Evolutionary conservation across 176 grass and related monocot species (phyloP).

Genomic region (Eleusine indica): DNA sequence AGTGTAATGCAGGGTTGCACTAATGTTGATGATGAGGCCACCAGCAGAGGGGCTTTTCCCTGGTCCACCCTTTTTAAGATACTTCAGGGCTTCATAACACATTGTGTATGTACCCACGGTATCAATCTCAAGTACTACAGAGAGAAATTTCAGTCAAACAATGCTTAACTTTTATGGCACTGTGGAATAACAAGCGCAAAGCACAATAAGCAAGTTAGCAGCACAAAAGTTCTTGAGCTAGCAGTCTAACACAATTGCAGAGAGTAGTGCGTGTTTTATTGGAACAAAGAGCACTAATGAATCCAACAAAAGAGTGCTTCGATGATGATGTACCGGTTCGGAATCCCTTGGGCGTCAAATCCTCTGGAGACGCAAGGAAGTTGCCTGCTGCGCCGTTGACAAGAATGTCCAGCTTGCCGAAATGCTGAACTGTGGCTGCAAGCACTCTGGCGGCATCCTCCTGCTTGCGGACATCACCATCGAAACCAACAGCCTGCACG

Average conservation of each 20-base stretch:
- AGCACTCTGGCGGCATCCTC: slow-evolving; percentile 82
- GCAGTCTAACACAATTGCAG: slow-evolving; percentile 14
- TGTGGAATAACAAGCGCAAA: not conserved
- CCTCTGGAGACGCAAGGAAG: slow-evolving; percentile 92
- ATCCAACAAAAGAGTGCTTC: not conserved
- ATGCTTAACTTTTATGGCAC: slow-evolving; percentile 5
- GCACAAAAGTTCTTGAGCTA: not conserved
- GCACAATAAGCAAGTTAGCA: not conserved
- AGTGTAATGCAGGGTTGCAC: slow-evolving; percentile 89
- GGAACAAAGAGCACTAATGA: not conserved
- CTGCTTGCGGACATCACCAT: slow-evolving; percentile 87
- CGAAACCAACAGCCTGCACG: slow-evolving; percentile 77
- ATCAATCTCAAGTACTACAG: slow-evolving; percentile 93
- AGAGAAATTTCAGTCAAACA: slow-evolving; percentile 12
- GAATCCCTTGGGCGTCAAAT: slow-evolving; percentile 91
- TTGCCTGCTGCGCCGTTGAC: slow-evolving; percentile 92
- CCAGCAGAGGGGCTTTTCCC: slow-evolving; percentile 64
- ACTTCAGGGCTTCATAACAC: slow-evolving; percentile 86
- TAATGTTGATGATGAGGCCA: slow-evolving; percentile 93
- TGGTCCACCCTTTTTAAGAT: slow-evolving; percentile 76
- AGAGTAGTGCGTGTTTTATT: not conserved
- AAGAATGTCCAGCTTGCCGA: slow-evolving; percentile 86
- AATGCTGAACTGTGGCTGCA: slow-evolving; percentile 58
- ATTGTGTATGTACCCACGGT: slow-evolving; percentile 88
- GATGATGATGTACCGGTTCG: slow-evolving; percentile 59